Percentiles rank a stretch among this genome's conserved stretches.
These are phyloP conservation scores for Gynandropsis gynandra DNA, from an alignment of 345 rosid genomes.

Conservation along the genomic window DNA sequence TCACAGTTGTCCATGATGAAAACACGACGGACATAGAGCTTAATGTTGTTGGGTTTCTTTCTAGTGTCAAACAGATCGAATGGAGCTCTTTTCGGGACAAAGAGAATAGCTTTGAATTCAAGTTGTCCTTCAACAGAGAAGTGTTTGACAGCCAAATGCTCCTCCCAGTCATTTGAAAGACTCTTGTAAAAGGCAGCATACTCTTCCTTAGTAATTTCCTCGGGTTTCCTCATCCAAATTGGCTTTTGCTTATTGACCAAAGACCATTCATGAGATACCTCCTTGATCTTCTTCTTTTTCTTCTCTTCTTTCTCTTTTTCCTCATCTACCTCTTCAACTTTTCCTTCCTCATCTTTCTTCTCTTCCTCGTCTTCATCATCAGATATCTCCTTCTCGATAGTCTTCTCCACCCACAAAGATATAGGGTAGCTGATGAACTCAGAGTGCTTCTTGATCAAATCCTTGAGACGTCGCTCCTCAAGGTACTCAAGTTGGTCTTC, in stretches of 20 bases:
- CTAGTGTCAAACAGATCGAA: conserved; percentile 85
- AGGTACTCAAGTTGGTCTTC: conserved; percentile 89
- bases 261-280: conserved; percentile 81
- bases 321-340: conserved; percentile 76
- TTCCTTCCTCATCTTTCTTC: conserved; percentile 76
- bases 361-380: conserved; percentile 90
- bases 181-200: conserved; percentile 94
- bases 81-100: conserved; percentile 87
- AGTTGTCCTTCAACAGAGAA: conserved; percentile 95
- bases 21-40: conserved; percentile 87
- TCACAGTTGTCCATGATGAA: conserved; percentile 96
- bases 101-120: conserved; percentile 86
- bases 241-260: conserved; percentile 92
- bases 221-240: conserved; percentile 94
- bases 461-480: conserved; percentile 83
- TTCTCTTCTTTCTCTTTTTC: conserved; percentile 67
- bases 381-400: conserved; percentile 75
- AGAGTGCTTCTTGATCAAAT: conserved; percentile 86
- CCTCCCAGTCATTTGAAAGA: conserved; percentile 90
- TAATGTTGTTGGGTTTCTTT: conserved; percentile 90
- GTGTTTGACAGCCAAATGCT: conserved; percentile 82
- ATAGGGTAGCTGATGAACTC: conserved; percentile 89
- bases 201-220: conserved; percentile 83
- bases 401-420: conserved; percentile 84
- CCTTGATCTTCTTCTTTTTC: conserved; percentile 89